A percentile compares a stretch with the other conserved stretches of the same genome.
These are phyloP conservation scores for Nannizziopsis arthrosporioides DNA, from an alignment of 2,329 filamentous ascomycete species.

Conservation along the genomic window DNA sequence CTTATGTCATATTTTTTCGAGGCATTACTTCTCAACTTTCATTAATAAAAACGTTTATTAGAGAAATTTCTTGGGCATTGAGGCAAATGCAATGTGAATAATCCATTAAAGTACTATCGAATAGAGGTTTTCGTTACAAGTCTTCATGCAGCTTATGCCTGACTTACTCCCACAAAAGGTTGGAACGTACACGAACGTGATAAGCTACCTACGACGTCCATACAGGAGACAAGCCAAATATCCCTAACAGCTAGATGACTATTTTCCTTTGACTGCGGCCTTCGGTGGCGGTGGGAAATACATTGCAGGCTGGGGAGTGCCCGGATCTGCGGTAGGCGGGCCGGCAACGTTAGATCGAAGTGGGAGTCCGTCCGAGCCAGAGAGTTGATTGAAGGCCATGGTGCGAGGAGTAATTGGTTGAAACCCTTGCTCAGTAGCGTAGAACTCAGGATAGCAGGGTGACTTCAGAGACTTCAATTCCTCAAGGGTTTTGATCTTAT, in stretches of 20 bases:
- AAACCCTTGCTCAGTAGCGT: slow-evolving; percentile 19
- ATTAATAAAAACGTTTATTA: too few relatives aligned
- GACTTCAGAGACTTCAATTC: slow-evolving; percentile 29
- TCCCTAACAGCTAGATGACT: background rate
- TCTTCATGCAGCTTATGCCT: too few relatives aligned
- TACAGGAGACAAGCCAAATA: too few relatives aligned
- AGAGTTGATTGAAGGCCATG: slow-evolving; percentile 32
- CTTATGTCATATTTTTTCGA: background rate
- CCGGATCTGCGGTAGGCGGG: slow-evolving; percentile 10
- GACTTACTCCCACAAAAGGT: too few relatives aligned
- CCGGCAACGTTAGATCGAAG: slow-evolving; percentile 25
- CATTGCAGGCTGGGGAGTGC: slow-evolving; percentile 15
- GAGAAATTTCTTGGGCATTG: too few relatives aligned
- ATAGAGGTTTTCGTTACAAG: too few relatives aligned
- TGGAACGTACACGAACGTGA: too few relatives aligned
- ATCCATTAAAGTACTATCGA: too few relatives aligned
- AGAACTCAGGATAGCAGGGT: slow-evolving; percentile 23
- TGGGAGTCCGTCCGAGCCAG: slow-evolving; percentile 31
- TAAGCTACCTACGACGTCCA: too few relatives aligned
- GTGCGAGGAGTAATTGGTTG: slow-evolving; percentile 34
- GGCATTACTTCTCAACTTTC: background rate
- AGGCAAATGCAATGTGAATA: too few relatives aligned
- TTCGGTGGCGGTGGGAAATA: slow-evolving; percentile 37
- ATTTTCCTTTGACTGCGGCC: slow-evolving; percentile 14
- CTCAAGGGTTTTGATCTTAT: slow-evolving; percentile 25